phyloP scores from a whole-genome alignment of 1,284 basidiomycete genomes.

The Peniophora sp. region DNA sequence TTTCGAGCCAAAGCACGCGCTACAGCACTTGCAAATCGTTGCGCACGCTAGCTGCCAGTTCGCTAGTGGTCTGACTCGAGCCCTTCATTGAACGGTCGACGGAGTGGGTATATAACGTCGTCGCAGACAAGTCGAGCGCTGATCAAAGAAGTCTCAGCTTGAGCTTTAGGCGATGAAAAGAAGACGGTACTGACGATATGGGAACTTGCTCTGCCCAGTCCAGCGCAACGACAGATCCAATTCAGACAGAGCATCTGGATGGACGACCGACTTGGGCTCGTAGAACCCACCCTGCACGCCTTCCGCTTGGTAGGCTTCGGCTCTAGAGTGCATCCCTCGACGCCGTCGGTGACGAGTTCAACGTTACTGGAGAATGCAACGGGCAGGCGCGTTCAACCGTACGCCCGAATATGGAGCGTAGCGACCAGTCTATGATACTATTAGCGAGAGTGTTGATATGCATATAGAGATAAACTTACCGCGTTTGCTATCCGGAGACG shows the following conservation, averaged over 20 bases:
- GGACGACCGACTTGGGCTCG: not conserved
- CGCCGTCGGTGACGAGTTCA: conserved; percentile 34
- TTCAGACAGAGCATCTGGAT: too few species aligned
- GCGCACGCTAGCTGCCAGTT: conserved; percentile 59
- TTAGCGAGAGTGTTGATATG: not conserved
- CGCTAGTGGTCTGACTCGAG: conserved; percentile 69
- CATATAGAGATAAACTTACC: conserved; percentile 29
- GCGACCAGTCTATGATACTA: conserved; percentile 61
- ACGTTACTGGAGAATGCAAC: conserved; percentile 42
- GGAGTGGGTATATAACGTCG: conserved; percentile 35
- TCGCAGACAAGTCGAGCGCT: conserved; percentile 21
- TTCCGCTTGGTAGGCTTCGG: not conserved
- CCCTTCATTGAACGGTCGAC: conserved; percentile 71
- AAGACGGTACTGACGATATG: conserved; percentile 48
- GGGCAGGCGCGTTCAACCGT: conserved; percentile 54
- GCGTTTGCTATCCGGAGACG: conserved; percentile 38
- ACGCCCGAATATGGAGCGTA: conserved; percentile 68
- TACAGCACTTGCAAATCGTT: conserved; percentile 53
- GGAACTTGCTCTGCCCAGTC: conserved; percentile 41
- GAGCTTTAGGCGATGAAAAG: too few species aligned
- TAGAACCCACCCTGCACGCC: not conserved
- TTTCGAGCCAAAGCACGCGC: conserved; percentile 76
- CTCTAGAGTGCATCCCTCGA: conserved; percentile 21
- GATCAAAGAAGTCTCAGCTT: not conserved
- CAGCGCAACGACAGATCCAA: conserved; percentile 52